Percentiles rank a stretch among this genome's conserved stretches.
These are phyloP conservation scores for Lodderomyces beijingensis DNA, from an alignment of 1,139 yeast genomes.

Conservation along the genomic window DNA sequence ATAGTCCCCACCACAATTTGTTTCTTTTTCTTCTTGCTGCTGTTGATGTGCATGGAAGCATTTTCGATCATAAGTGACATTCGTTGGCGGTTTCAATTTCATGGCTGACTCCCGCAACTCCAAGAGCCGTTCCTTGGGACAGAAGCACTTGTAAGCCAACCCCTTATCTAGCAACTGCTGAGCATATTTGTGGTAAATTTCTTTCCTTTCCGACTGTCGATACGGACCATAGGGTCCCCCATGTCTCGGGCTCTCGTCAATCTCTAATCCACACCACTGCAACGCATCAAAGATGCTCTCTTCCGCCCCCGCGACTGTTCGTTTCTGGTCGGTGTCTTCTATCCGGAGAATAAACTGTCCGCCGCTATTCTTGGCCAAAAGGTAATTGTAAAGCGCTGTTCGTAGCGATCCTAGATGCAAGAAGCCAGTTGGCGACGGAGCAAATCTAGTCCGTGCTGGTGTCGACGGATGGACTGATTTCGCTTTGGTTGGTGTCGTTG, in stretches of 20 bases:
- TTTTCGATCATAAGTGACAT: slow-evolving; percentile 85
- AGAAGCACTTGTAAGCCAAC: slow-evolving; percentile 79
- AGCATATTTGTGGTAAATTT: slow-evolving; percentile 59
- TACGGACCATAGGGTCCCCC: slow-evolving; percentile 75
- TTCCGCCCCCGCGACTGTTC: slow-evolving; percentile 82
- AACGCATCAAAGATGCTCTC: slow-evolving; percentile 70
- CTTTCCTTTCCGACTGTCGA: slow-evolving; percentile 74
- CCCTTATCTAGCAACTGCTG: slow-evolving; percentile 56
- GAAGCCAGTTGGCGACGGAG: slow-evolving; percentile 97
- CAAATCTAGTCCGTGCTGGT: slow-evolving; percentile 88
- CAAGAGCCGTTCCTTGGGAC: slow-evolving; percentile 75
- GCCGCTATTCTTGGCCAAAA: slow-evolving; percentile 72
- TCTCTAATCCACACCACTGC: slow-evolving; percentile 67
- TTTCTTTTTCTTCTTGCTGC: slow-evolving; percentile 20
- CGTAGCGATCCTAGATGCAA: slow-evolving; percentile 89
- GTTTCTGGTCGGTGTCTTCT: slow-evolving; percentile 86
- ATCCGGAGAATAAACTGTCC: slow-evolving; percentile 79
- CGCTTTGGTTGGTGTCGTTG: too few relatives aligned
- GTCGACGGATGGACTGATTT: slow-evolving; percentile 4
- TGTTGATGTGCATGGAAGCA: slow-evolving; percentile 40
- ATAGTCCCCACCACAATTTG: too few relatives aligned
- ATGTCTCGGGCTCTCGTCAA: slow-evolving; percentile 80
- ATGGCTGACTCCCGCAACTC: slow-evolving; percentile 68
- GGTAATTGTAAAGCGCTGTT: slow-evolving; percentile 86
- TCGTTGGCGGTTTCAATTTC: slow-evolving; percentile 77